Evolutionary conservation across 2,329 filamentous ascomycete species (phyloP).

Genomic region (Exophiala sideris): DNA sequence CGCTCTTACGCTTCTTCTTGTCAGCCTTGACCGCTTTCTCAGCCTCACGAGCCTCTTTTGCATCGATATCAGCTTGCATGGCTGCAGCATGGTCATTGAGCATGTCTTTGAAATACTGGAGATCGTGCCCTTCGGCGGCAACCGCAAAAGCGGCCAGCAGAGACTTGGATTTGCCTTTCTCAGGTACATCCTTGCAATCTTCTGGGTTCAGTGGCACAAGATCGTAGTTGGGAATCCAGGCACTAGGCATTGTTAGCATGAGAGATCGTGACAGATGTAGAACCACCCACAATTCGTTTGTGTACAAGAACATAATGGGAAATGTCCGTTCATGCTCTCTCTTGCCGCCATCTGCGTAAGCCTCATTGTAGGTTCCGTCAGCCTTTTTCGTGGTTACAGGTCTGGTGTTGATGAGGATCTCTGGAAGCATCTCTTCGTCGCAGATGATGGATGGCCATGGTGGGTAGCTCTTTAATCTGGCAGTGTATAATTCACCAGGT

Average conservation of each 20-base stretch:
- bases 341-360: constrained; percentile 84
- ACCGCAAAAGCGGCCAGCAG: constrained; percentile 76
- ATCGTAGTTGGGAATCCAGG: constrained; percentile 85
- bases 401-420: constrained; percentile 69
- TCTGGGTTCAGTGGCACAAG: constrained; percentile 73
- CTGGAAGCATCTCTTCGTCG: constrained; percentile 89
- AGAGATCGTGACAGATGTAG: background rate
- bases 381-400: constrained; percentile 77
- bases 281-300: constrained; percentile 89
- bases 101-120: constrained; percentile 80
- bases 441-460: constrained; percentile 93
- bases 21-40: constrained; percentile 56
- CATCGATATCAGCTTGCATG: constrained; percentile 56
- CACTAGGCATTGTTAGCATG: constrained; percentile 52
- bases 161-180: constrained; percentile 73
- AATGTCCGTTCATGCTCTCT: constrained; percentile 81
- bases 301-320: constrained; percentile 90
- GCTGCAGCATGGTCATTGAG: constrained; percentile 59
- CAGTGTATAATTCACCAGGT: constrained; percentile 87
- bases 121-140: constrained; percentile 71
- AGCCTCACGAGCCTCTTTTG: constrained; percentile 62
- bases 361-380: constrained; percentile 83
- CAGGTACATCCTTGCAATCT: constrained; percentile 64
- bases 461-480: constrained; percentile 90
- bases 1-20: constrained; percentile 48